A percentile compares a stretch with the other conserved stretches of the same genome.
Conservation (phyloP, 73 alveolate genomes). For the Blepharisma japonicum region DNA sequence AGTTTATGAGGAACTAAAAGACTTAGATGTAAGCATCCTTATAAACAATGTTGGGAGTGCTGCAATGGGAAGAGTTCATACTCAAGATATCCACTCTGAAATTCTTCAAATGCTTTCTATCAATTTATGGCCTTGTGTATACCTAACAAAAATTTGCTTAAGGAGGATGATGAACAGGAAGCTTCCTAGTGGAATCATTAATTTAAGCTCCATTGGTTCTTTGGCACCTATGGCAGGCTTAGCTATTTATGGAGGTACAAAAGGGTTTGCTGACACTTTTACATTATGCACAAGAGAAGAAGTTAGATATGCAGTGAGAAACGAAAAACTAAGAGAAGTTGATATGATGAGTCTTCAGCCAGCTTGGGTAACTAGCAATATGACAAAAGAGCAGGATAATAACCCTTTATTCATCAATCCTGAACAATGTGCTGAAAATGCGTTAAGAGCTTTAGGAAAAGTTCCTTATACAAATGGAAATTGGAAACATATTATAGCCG, state of each 20-base stretch:
- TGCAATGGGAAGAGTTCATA: background rate
- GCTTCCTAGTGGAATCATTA: background rate
- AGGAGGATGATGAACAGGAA: background rate
- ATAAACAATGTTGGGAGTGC: slow-evolving; percentile 73
- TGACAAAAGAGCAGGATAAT: slow-evolving; percentile 1
- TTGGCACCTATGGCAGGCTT: slow-evolving; percentile 30
- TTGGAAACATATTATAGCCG: slow-evolving; percentile 28
- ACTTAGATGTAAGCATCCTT: slow-evolving; percentile 65
- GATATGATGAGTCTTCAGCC: slow-evolving; percentile 46
- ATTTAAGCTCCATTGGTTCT: slow-evolving; percentile 10
- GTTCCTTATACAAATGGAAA: slow-evolving; percentile 43
- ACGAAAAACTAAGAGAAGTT: slow-evolving; percentile 38
- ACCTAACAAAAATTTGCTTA: background rate
- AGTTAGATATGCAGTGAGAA: slow-evolving; percentile 11
- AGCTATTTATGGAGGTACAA: slow-evolving; percentile 35
- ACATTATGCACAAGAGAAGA: slow-evolving; percentile 18
- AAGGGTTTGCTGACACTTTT: slow-evolving; percentile 26
- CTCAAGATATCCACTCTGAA: background rate
- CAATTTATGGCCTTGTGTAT: slow-evolving; percentile 16
- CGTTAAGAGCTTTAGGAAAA: slow-evolving; percentile 44
- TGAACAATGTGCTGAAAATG: slow-evolving; percentile 48
- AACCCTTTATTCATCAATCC: slow-evolving; percentile 33
- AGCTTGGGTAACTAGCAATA: slow-evolving; percentile 41
- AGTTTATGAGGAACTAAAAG: slow-evolving; percentile 34
- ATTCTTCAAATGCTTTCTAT: background rate